Evolutionary conservation across 768 basidiomycete genomes (phyloP).

Genomic region (Kwoniella newhampshirensis): DNA sequence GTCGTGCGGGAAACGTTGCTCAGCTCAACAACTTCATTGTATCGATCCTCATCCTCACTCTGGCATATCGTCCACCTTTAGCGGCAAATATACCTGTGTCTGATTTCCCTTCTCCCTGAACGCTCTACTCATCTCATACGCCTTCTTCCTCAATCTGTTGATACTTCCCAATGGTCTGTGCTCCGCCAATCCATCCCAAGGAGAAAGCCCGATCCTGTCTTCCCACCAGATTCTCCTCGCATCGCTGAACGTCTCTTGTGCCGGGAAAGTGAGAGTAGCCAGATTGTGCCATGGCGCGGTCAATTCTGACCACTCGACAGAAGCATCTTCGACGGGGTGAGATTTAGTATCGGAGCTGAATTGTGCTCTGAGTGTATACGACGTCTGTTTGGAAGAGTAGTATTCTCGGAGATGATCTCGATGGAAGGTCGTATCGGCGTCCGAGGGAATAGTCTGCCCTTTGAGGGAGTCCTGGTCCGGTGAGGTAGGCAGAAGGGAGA

Average conservation of each 20-base stretch:
- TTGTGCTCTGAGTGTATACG: constrained; percentile 10
- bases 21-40: too few relatives aligned
- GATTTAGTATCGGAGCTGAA: constrained; percentile 10
- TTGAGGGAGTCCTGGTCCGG: constrained; percentile 10
- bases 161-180: constrained; percentile 20
- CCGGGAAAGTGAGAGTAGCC: constrained; percentile 2
- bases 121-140: constrained; percentile 19
- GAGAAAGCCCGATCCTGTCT: constrained; percentile 13
- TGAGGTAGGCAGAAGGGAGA: constrained; percentile 12
- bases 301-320: constrained; percentile 16
- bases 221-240: constrained; percentile 22
- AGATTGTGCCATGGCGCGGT: constrained; percentile 16
- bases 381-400: constrained; percentile 7
- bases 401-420: constrained; percentile 13
- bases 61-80: constrained; percentile 13
- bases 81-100: constrained; percentile 13
- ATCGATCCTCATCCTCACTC: too few relatives aligned
- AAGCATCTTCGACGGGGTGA: constrained; percentile 17
- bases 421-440: constrained; percentile 12
- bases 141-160: constrained; percentile 17
- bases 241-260: constrained; percentile 18
- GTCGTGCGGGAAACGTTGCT: too few relatives aligned
- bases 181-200: constrained; percentile 16
- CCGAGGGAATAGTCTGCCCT: constrained; percentile 10
- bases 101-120: constrained; percentile 21